Evolutionary conservation across 805 yeast species (phyloP).

Genomic region (Teunomyces pallodes): DNA sequence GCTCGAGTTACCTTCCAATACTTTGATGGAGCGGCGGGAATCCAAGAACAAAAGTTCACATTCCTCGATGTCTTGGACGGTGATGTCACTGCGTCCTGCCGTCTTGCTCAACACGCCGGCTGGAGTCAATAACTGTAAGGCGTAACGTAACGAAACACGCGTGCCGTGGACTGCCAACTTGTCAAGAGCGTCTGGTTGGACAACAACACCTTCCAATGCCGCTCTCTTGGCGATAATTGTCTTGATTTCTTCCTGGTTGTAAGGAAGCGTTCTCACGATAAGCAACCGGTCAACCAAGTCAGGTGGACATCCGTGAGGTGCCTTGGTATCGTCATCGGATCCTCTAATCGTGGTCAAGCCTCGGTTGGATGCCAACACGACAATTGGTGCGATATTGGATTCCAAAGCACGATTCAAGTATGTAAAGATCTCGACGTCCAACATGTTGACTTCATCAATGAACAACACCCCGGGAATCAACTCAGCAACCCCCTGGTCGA

Average conservation of each 20-base stretch:
- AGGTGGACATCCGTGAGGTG: constrained; percentile 97
- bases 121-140: constrained; percentile 87
- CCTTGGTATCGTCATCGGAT: constrained; percentile 70
- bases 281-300: constrained; percentile 89
- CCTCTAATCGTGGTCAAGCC: constrained; percentile 93
- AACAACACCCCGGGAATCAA: constrained; percentile 96
- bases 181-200: constrained; percentile 68
- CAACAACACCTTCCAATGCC: constrained; percentile 66
- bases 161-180: constrained; percentile 71
- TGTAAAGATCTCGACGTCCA: constrained; percentile 95
- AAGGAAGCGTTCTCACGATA: constrained; percentile 90
- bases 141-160: constrained; percentile 82
- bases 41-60: constrained; percentile 82
- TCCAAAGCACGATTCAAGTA: constrained; percentile 92
- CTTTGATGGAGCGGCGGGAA: constrained; percentile 73
- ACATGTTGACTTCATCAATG: constrained; percentile 98
- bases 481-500: constrained; percentile 97
- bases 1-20: constrained; percentile 51
- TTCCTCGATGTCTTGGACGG: constrained; percentile 74
- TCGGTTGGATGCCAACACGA: constrained; percentile 92
- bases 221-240: constrained; percentile 83
- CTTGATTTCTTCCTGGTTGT: constrained; percentile 75
- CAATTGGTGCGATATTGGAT: constrained; percentile 88
- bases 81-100: constrained; percentile 66
- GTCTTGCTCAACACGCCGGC: constrained; percentile 79